Evolutionary conservation across 2,329 filamentous ascomycete genomes (phyloP).

Genomic region (Ceratocystiopsis brevicomis): DNA sequence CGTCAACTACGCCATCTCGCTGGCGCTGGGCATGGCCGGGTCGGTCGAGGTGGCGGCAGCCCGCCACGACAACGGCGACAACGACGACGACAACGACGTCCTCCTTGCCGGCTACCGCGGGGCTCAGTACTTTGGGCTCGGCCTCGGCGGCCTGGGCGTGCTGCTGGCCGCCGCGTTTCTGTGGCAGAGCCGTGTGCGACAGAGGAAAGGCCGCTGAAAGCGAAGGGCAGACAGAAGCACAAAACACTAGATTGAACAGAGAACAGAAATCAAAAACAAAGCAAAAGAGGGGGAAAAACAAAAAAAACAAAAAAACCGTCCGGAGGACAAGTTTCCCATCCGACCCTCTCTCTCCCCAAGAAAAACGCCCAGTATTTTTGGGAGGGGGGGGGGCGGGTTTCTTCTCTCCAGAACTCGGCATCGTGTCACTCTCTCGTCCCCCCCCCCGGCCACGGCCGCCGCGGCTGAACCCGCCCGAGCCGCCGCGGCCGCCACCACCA

Average conservation of each 20-base stretch:
- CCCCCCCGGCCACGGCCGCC: slow-evolving; percentile 1
- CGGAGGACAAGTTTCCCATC: slow-evolving; percentile 1
- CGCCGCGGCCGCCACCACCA: slow-evolving; percentile 14
- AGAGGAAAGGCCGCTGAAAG: background rate
- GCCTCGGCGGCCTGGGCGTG: slow-evolving; percentile 18
- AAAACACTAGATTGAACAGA: background rate
- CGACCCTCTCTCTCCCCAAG: too few relatives aligned
- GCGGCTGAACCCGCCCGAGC: slow-evolving; percentile 13
- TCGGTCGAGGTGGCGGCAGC: slow-evolving; percentile 33
- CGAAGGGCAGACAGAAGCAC: background rate
- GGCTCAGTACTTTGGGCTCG: slow-evolving; percentile 23
- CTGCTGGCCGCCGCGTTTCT: slow-evolving; percentile 16
- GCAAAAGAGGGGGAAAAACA: background rate
- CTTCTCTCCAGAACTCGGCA: background rate
- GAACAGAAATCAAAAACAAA: background rate
- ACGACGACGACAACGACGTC: background rate
- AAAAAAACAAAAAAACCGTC: background rate
- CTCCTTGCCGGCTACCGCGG: slow-evolving; percentile 15
- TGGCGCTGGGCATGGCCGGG: slow-evolving; percentile 46
- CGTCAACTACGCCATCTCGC: slow-evolving; percentile 49
- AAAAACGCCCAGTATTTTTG: slow-evolving; percentile 4
- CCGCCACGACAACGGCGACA: slow-evolving; percentile 11
- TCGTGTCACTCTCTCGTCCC: too few relatives aligned
- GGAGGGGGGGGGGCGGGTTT: too few relatives aligned
- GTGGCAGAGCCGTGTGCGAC: slow-evolving; percentile 9